Evolutionary conservation across 139 green algal species (phyloP), one percentile per base, ranked within the genome.

Genomic region (Tetraselmis chui): DNA sequence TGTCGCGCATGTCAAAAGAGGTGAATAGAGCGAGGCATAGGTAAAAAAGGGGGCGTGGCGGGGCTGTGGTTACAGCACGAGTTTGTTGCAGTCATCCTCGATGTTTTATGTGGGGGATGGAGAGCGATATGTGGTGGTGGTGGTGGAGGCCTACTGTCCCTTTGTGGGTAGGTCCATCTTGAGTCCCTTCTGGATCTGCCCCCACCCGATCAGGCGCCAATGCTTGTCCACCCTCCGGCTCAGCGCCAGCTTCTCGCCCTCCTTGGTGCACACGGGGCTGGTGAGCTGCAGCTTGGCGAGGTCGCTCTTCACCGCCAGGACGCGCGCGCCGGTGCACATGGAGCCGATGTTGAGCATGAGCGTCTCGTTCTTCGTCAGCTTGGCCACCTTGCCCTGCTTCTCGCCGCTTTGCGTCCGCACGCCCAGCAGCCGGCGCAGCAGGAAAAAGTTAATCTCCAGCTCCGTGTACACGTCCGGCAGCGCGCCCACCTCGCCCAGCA

Each of bases 261-360:
- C 93, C 88, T 98, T 99, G 27, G 97, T 99, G 91, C 97, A 99
- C 77, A 99, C 97, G 0, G 97, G 96, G 26, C 85, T 92, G 1
- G 97, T 99, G 22, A 99, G 92, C 90, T 98, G 92, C 91, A 99
- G 92, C 94, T 99, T 99, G 24, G 97, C 97, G 45, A 99, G 87
- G 88, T 99, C 97, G 80, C 89, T 86, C 90, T 99, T 99, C 22
- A 95, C 92, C n/a, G 95, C 96, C 79, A 98, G 77, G 80, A 99
- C 96, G 30, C 95, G 87, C 24, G 96, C 96, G 31, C 96, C 97
- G 23, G 97, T 99, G 89, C 94, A 99, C 96, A 99, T 99, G 76
- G 93, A 98, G 27, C 97, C 97, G 83, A 99, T 99, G 91, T 99
- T 99, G 82, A 99, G 92, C 97, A 99, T 99, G 58, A 99, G 93